These are phyloP conservation scores for Cercospora canescens DNA, from an alignment of 2,329 filamentous ascomycete genomes.

Conservation along the genomic window DNA sequence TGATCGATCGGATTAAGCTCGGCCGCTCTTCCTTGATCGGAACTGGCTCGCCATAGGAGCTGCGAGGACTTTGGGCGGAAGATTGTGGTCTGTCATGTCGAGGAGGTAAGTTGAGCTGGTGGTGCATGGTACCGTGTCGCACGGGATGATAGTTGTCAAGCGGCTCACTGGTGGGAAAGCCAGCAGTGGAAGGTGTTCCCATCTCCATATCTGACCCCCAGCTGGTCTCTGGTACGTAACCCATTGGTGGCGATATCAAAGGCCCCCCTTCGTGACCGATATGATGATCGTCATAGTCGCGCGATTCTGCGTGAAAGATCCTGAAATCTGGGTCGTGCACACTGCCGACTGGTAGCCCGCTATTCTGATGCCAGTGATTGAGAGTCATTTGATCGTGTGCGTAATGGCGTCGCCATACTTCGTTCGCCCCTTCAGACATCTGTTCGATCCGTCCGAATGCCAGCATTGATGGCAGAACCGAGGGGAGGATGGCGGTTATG, in stretches of 20 bases:
- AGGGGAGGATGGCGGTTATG: conserved; percentile 25
- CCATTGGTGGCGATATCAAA: conserved; percentile 28
- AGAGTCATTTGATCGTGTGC: conserved; percentile 24
- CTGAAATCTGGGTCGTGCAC: conserved; percentile 32
- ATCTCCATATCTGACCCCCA: conserved; percentile 34
- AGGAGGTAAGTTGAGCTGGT: conserved; percentile 22
- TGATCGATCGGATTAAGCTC: conserved; percentile 26
- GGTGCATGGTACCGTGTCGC: conserved; percentile 21
- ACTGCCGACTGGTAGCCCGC: conserved; percentile 23
- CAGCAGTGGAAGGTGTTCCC: conserved; percentile 30
- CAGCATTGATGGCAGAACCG: conserved; percentile 19
- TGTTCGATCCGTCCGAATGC: conserved; percentile 17
- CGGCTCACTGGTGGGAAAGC: conserved; percentile 23
- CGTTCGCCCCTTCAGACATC: conserved; percentile 21
- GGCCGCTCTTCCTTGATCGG: conserved; percentile 25
- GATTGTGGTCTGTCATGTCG: conserved; percentile 19
- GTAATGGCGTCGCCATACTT: conserved; percentile 26
- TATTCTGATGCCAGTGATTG: conserved; percentile 25
- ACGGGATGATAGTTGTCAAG: conserved; percentile 27
- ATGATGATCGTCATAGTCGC: conserved; percentile 21
- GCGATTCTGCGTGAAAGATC: conserved; percentile 28
- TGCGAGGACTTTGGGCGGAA: conserved; percentile 27
- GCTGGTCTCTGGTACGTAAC: conserved; percentile 27
- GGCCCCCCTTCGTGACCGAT: conserved; percentile 21
- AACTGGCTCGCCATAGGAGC: conserved; percentile 21